Evolutionary conservation across 1,139 yeast species (phyloP).

Genomic region (Yamadazyma triangularis): DNA sequence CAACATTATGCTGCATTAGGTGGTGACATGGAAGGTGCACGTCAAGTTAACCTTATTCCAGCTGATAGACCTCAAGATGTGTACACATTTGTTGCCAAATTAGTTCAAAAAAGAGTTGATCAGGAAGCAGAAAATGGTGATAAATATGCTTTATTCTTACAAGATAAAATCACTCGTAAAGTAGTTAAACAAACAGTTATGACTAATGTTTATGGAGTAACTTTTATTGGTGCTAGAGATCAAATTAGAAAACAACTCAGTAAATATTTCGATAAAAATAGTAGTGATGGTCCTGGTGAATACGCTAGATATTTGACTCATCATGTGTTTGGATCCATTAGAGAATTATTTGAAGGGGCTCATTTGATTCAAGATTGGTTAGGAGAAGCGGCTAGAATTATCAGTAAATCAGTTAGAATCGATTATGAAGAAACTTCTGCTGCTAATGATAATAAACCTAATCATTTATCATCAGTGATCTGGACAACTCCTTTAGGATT

Average conservation of each 20-base stretch:
- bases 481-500: conserved; percentile 97
- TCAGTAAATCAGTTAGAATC: conserved; percentile 71
- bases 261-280: conserved; percentile 39
- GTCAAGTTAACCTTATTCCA: conserved; percentile 83
- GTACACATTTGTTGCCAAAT: conserved; percentile 73
- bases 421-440: conserved; percentile 41
- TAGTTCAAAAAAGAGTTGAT: conserved; percentile 60
- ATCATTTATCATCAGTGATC: conserved; percentile 80
- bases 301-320: conserved; percentile 66
- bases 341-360: conserved; percentile 87
- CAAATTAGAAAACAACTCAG: conserved; percentile 72
- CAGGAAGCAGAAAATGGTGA: conserved; percentile 55
- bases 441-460: conserved; percentile 38
- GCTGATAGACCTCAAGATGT: conserved; percentile 88
- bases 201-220: conserved; percentile 98
- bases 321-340: conserved; percentile 77
- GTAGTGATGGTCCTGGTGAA: conserved; percentile 36
- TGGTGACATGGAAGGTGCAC: conserved; percentile 83
- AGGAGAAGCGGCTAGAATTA: conserved; percentile 77
- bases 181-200: conserved; percentile 95
- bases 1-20: conserved; percentile 44
- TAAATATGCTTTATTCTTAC: conserved; percentile 49
- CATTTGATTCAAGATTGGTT: conserved; percentile 97
- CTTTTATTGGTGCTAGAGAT: conserved; percentile 86
- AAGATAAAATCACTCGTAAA: conserved; percentile 72